Base-by-base conservation (phyloP, 352 stramenopile genomes). In the Phytophthora sp. region DNA sequence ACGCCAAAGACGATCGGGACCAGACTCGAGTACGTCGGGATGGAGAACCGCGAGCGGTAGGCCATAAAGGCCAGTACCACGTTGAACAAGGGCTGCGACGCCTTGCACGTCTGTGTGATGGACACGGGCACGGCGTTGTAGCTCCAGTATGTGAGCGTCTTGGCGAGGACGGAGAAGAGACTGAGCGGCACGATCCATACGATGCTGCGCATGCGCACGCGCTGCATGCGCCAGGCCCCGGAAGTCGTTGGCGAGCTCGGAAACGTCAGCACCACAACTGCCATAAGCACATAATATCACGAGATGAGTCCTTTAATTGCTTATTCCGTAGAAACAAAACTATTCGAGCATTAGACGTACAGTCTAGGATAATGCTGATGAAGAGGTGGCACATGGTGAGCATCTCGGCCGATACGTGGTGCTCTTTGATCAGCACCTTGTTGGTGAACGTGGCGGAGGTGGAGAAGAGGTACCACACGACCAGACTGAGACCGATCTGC, bases 141-240 rank as follows among this genome's bases (percentile, higher is more conserved):
- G 71, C 88, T 95, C 88, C 88, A 95, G 72, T 95, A 95, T 29
- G 88, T 95, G 16, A 95, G 60, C 57, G 87, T 84, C 60, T 94
- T 95, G 61, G 75, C 74, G 42, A 91, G 68, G n/a, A 95, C 82
- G 4, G 86, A 85, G 52, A 88, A 90, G 42, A 95, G 66, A 70
- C 86, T 94, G 45, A 95, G 73, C 30, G 88, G 88, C 31, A 91
- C 45, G 63, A 95, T 90, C 79, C 74, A 91, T 57, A 93, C 21
- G 45, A 94, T 79, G 23, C 76, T 92, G 62, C 73, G 75, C 27
- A 91, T 68, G 3, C 73, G 76, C 23, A 91, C 66, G 35, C 77
- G 58, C 72, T 94, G 83, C 69, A 94, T 82, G 4, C 79, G 74
- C 82, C 82, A 94, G 0, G 78, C 66, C 3, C 67, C 81, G 8